Conservation (phyloP, 2,329 filamentous ascomycete genomes). For the Aspergillus sp. region DNA sequence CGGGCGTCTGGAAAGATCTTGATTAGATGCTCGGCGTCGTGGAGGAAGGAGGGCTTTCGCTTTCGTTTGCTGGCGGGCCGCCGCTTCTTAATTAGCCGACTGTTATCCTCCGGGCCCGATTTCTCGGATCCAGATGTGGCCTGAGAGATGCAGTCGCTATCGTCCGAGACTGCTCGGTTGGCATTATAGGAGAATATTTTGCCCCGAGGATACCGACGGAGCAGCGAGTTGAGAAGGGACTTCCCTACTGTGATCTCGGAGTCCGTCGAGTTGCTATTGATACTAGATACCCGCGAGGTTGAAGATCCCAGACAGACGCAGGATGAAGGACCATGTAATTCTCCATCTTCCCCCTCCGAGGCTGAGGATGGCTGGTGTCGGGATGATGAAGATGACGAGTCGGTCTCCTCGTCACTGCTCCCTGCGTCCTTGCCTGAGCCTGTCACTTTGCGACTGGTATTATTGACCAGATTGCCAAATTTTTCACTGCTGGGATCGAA, state of each 20-base stretch:
- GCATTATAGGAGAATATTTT: constrained; percentile 22
- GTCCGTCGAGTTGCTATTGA: constrained; percentile 8
- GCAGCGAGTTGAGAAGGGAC: constrained; percentile 11
- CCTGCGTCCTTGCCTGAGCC: constrained; percentile 1
- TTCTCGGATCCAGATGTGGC: constrained; percentile 1
- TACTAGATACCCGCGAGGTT: constrained; percentile 10
- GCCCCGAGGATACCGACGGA: constrained; percentile 20
- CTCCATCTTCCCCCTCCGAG: not conserved
- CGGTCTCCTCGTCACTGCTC: constrained; percentile 17
- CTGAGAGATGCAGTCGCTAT: constrained; percentile 10
- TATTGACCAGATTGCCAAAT: constrained; percentile 11
- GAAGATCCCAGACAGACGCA: constrained; percentile 14
- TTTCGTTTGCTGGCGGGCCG: constrained; percentile 2
- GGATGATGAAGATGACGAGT: constrained; percentile 6
- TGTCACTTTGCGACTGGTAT: constrained; percentile 4
- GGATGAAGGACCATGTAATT: not conserved
- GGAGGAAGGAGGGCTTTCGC: constrained; percentile 8
- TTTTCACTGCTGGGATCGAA: constrained; percentile 17
- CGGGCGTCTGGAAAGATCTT: constrained; percentile 18
- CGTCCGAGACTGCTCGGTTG: constrained; percentile 18
- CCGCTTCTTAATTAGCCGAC: constrained; percentile 5
- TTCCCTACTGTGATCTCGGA: constrained; percentile 13
- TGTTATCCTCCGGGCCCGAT: not conserved
- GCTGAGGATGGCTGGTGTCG: not conserved
- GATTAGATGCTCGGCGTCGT: constrained; percentile 15